Base-by-base conservation (phyloP, 2,329 filamentous ascomycete species). In the Fusarium tupiense region DNA sequence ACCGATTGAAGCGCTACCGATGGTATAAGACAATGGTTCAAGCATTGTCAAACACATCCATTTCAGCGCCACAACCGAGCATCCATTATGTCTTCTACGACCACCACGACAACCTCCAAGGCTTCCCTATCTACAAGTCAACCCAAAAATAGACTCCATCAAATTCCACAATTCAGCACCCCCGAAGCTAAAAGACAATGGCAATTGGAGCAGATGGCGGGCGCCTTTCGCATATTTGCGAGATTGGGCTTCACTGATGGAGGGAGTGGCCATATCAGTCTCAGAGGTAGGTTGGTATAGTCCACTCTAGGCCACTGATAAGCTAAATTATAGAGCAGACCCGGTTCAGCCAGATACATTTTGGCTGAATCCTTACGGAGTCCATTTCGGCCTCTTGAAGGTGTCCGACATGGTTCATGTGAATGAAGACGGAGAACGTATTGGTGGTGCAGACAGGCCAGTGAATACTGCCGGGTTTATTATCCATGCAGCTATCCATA, bases 101-200 rank as follows among this genome's bases (percentile, higher is more conserved):
- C n/a, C 7, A 29, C 61, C 10, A n/a, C n/a, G 10, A 40, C 37
- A 44, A 26, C 33, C 12, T 24, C 50, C 8, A 26, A 22, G 8
- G 33, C 17, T 14, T 35, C 50, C 6, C 33, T 53, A 3, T 53
- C 50, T 5, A 38, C 22, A 7, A 37, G 22, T 4, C n/a, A 26
- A 19, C 16, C 33, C 17, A 53, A 38, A 52, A 60, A 54, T 29
- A 52, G 64, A 3, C 29, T 74, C 9, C 72, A 74, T 53, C 58
- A 43, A 31, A 75, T 75, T 26, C 73, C 73, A 17, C 56, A 52
- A 19, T 47, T 47, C 6, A 9, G 6, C 2, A 44, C 41, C 41
- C 41, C 6, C 16, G n/a, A 44, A 24, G 41, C n/a, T 24, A 19
- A n/a, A 8, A 44, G 41, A 24, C n/a, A 6, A 44, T 24, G 41